Base-by-base conservation (phyloP, 495 filamentous ascomycete species). In the Cetradonia linearis region DNA sequence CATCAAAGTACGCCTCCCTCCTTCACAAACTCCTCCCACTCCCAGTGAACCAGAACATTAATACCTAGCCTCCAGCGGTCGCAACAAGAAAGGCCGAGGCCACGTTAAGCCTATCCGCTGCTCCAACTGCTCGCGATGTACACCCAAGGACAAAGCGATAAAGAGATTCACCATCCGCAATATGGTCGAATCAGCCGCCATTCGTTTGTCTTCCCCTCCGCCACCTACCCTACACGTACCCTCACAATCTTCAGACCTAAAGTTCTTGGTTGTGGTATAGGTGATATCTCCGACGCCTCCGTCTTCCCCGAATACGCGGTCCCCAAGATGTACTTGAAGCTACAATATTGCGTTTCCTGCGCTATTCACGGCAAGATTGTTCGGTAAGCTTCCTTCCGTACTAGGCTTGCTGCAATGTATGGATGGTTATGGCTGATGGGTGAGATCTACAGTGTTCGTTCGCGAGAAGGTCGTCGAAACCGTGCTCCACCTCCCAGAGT, bases 81-180 rank as follows among this genome's bases (percentile, higher is more conserved):
- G 92, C 75, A 95, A 97, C 87, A 98, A 98, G 91, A 96, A 95
- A 77, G 93, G 93, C 74, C 89, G 93, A 74, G 93, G 93, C 78
- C 93, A 98, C 81, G 91, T 95, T 75, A 96, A 96, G 85, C 93
- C 93, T 66, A 95, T 99, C 78, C 87, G 93, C 71, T 99, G 93
- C 88, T 95, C 89, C 81, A 99, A 99, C 88, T 99, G 93, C 86
- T 94, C 91, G 73, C 85, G 93, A 83, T 99, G 93, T 86, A 93
- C 88, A 44, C 93, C 93, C 73, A 99, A 99, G 86, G 93, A 99
- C 74, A 99, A 99, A 86, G 94, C 93, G 69, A 97, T 99, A 83
- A 99, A 99, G 91, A 84, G 93, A 78, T 99, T 99, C 83, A 99
- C 93, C 76, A 97, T 99, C 85, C 86, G 93, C 76, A 98, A 98